These are phyloP conservation scores for Lichtheimia corymbifera DNA, from an alignment of 371 early-diverging fungal genomes.

Conservation along the genomic window DNA sequence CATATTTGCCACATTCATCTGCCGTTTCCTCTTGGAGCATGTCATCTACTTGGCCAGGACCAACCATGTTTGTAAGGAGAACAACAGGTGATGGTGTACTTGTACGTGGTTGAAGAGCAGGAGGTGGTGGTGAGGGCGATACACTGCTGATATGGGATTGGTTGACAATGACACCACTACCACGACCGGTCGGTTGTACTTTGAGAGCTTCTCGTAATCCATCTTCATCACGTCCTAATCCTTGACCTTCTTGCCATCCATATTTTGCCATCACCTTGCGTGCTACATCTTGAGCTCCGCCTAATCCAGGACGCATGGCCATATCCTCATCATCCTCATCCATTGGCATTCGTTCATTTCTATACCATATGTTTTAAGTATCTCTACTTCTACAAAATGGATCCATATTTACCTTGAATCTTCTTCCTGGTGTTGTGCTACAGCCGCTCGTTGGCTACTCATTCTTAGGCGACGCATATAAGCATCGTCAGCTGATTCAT, in stretches of 20 bases:
- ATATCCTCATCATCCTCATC: slow-evolving; percentile 11
- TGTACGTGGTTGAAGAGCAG: background rate
- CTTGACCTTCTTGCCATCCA: slow-evolving; percentile 48
- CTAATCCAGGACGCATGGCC: slow-evolving; percentile 6
- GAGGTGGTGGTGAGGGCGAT: background rate
- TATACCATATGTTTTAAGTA: background rate
- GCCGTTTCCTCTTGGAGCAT: slow-evolving; percentile 74
- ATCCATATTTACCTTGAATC: background rate
- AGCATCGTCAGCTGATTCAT: slow-evolving; percentile 73
- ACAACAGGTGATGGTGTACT: slow-evolving; percentile 38
- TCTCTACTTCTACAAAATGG: background rate
- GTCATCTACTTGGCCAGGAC: slow-evolving; percentile 75
- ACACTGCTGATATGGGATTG: slow-evolving; percentile 10
- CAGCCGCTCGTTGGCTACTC: slow-evolving; percentile 6
- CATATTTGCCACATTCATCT: slow-evolving; percentile 77
- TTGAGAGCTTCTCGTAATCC: slow-evolving; percentile 37
- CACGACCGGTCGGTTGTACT: slow-evolving; percentile 33
- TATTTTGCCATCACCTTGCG: slow-evolving; percentile 35
- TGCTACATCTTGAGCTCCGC: slow-evolving; percentile 36
- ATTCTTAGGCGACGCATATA: slow-evolving; percentile 58
- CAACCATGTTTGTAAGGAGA: slow-evolving; percentile 66
- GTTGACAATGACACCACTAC: slow-evolving; percentile 31
- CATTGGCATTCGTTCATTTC: background rate
- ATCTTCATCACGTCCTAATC: slow-evolving; percentile 35
- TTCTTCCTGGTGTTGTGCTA: background rate